Base-by-base conservation (phyloP, 306 rosid species). In the Hippophae tibetana region DNA sequence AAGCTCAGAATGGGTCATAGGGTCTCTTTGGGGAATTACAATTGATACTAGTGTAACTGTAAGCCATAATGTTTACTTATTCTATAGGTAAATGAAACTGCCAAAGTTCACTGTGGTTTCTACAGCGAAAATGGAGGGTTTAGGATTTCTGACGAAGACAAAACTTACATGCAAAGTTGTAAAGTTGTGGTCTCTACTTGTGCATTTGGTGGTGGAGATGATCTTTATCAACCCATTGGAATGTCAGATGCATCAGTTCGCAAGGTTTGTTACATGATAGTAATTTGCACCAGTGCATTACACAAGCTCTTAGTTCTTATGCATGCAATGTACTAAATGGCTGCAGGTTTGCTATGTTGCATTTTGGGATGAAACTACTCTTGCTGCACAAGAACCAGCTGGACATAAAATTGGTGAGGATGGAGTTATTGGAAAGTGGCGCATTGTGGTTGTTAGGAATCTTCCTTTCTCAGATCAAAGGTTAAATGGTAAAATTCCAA, bases 141-240 rank as follows among this genome's bases (percentile, higher is more conserved):
- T 69, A 82, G 73, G 70, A 72, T 92, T 74, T 81, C 95, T 66
- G 59, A 73, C 54, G 81, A 80, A 77, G 99, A 92, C 74, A 66
- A 65, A 66, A 73, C 64, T 49, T 88, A 68, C 72, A 81, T 85
- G 96, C 65, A 75, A 61, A 44, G 74, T 61, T 92, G 99, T 74
- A 67, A 83, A 67, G 78, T 67, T 23, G 99, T 79, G 60, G 89
- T 92, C 43, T 92, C 96, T 56, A 88, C 99, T 54, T 92, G 99
- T 80, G 86, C 96, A 55, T 92, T 92, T 84, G 99, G 99, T 64
- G 98, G 98, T 4, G 98, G 96, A 47, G 98, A 90, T 79, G 98
- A 90, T 83, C 96, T 90, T 62, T 90, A 92, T 80, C 99, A 88
- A 68, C 99, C 96, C 5, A 88, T 92, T 60, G 96, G 99, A 76